These are phyloP conservation scores for Boletellus ananas DNA, from an alignment of 768 basidiomycete genomes.

Conservation along the genomic window DNA sequence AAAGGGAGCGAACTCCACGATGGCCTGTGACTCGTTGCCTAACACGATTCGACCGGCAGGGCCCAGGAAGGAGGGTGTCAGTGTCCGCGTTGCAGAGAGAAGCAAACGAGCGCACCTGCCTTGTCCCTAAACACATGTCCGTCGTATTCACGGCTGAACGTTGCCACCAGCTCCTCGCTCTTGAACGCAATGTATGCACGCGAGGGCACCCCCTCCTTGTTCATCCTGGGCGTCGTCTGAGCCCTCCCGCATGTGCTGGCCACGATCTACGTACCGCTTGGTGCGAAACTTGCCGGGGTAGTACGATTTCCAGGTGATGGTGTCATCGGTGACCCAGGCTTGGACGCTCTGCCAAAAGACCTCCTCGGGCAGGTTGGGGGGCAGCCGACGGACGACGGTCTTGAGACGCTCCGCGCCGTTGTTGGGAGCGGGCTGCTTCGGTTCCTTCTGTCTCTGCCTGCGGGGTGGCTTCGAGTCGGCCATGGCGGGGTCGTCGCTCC, in stretches of 20 bases:
- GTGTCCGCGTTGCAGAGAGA: not conserved
- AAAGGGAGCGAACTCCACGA: slow-evolving; percentile 93
- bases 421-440: slow-evolving; percentile 24
- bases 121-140: slow-evolving; percentile 92
- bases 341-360: slow-evolving; percentile 93
- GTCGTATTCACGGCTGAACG: slow-evolving; percentile 82
- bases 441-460: slow-evolving; percentile 33
- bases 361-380: slow-evolving; percentile 87
- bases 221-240: slow-evolving; percentile 44
- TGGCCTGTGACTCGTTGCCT: slow-evolving; percentile 86
- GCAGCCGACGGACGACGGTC: slow-evolving; percentile 81
- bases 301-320: slow-evolving; percentile 62
- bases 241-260: not conserved
- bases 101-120: slow-evolving; percentile 51
- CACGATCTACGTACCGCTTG: slow-evolving; percentile 45
- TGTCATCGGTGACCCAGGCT: slow-evolving; percentile 77
- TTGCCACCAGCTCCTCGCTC: slow-evolving; percentile 62
- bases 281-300: slow-evolving; percentile 64
- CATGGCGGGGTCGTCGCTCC: not conserved
- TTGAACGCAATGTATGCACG: slow-evolving; percentile 93
- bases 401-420: slow-evolving; percentile 64
- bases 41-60: too few species aligned
- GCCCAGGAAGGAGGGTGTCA: too few species aligned
- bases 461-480: slow-evolving; percentile 16
- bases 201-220: slow-evolving; percentile 82